Base-by-base conservation (phyloP, 441 rosid genomes). In the Raphanus hybrid region DNA sequence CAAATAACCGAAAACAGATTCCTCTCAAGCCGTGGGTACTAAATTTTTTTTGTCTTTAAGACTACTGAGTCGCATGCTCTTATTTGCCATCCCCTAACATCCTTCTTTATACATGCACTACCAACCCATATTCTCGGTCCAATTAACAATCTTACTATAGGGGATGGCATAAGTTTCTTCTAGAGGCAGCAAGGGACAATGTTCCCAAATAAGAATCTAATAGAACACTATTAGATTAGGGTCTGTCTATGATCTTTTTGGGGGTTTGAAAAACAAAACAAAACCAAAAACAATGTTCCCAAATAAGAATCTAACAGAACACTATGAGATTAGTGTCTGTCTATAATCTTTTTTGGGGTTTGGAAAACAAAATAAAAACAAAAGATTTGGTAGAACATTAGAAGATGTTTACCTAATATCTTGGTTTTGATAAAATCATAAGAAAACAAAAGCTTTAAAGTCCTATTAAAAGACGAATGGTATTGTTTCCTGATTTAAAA, bases 101-200 rank as follows among this genome's bases (percentile, higher is more conserved):
- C 59, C 23, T 57, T 18, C 62, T 26, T 18, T 57, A 57, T 26
- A 57, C n/a, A 57, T 20, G 32, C 62, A 57, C 62, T 57, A 57
- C 62, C 62, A 20, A 20, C 32, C 63, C 62, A 58, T 58, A 18
- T 20, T 20, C 8, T 16, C 26, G 11, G 26, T 54, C 26, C 4
- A 54, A 3, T 54, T 54, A 20, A 16, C 3, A 54, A 54, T 54
- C 59, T 54, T 16, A 26, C 11, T 20, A 43, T 43, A 57, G 32
- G 14, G 62, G 29, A 57, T 57, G 26, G 61, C 1, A 57, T 57
- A 20, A 3, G 32, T 58, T 58, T 20, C 14, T 9, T 58, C 34
- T 58, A 20, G 3, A n/a, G 34, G 63, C 62, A 20, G 34, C 63
- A 10, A 58, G 7, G 18, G 39, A 27, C 18, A 60, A 27, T 27